A percentile compares a stretch with the other conserved stretches of the same genome.
phyloP scores from a whole-genome alignment of 768 basidiomycete genomes.

The Boletus rubropictus region DNA sequence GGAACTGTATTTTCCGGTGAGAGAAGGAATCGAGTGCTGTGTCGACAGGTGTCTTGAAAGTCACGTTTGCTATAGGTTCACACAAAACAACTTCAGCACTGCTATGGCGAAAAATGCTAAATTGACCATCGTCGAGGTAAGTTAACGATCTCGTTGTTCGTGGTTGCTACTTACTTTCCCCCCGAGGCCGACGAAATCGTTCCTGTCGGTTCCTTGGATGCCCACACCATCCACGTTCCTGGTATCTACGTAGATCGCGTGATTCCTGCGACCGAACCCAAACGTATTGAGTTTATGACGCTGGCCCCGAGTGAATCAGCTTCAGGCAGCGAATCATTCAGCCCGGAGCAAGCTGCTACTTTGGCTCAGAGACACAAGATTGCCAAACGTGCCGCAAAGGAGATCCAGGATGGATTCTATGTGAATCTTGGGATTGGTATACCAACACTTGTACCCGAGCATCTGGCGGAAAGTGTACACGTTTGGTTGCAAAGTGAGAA shows the following conservation, averaged over 20 bases:
- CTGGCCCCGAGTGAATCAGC: slow-evolving; percentile 47
- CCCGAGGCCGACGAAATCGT: slow-evolving; percentile 83
- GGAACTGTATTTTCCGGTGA: slow-evolving; percentile 87
- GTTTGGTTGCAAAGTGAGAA: slow-evolving; percentile 95
- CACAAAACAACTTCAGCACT: slow-evolving; percentile 81
- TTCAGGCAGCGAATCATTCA: slow-evolving; percentile 23
- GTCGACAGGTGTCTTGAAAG: not conserved
- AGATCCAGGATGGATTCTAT: slow-evolving; percentile 82
- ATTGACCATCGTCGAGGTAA: slow-evolving; percentile 85
- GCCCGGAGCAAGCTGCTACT: slow-evolving; percentile 50
- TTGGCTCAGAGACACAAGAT: slow-evolving; percentile 63
- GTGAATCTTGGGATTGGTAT: slow-evolving; percentile 90
- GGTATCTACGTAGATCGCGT: slow-evolving; percentile 89
- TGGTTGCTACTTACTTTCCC: not conserved
- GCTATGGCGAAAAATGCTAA: slow-evolving; percentile 89
- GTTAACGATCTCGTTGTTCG: slow-evolving; percentile 8
- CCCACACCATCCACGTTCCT: slow-evolving; percentile 76
- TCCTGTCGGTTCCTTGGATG: slow-evolving; percentile 72
- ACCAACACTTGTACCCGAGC: slow-evolving; percentile 83
- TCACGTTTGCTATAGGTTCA: slow-evolving; percentile 45
- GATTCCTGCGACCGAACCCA: slow-evolving; percentile 69
- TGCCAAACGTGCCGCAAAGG: slow-evolving; percentile 82
- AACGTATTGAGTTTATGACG: slow-evolving; percentile 71
- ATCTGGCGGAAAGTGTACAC: slow-evolving; percentile 61
- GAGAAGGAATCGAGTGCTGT: not conserved